Base-by-base conservation (phyloP, 2,329 filamentous ascomycete species). In the Geoglossum cookeanum region DNA sequence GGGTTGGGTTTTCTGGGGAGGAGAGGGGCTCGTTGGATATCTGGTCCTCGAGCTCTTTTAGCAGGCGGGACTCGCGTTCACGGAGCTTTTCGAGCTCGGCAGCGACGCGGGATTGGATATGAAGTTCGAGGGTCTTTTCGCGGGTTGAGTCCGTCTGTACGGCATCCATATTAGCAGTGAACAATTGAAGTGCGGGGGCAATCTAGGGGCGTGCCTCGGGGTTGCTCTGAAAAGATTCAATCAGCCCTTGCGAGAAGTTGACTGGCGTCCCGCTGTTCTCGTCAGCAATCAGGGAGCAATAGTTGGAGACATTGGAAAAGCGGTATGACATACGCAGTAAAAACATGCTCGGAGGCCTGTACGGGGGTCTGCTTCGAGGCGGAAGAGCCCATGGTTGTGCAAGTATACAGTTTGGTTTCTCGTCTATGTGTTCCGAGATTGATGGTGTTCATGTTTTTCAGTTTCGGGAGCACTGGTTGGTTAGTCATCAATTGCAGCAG, bases 71-170 rank as follows among this genome's bases (percentile, higher is more conserved):
- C 68, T 91, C 84, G 64, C 83, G 75, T 61, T 80, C 77, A 68
- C 83, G 83, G 62, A 95, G 80, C 64, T 83, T 83, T 70, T 84
- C 81, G 63, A 97, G 87, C 73, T 96, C 90, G 65, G 81, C 77
- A 65, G 84, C 81, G 60, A 96, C 87, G 70, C 91, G 90, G 68
- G 80, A 75, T 74, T 96, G 90, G 70, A 95, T 83, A 65, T 91
- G 84, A 61, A 92, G 81, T 73, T 97, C 91, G 69, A 88, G 74
- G 66, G 83, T 76, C 72, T 87, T 87, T 65, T 84, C 78, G 68
- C 91, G 89, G 62, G 88, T 90, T 59, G 83, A 81, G 74, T 97
- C 90, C 71, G 85, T 91, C 91, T 97, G 27, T 29, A 13, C 29
- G 30, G 11, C 17, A 29, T 56, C 32, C 39, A 56, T 4, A 55